Base-by-base conservation (phyloP, 441 rosid genomes). In the Erysimum cheiri region DNA sequence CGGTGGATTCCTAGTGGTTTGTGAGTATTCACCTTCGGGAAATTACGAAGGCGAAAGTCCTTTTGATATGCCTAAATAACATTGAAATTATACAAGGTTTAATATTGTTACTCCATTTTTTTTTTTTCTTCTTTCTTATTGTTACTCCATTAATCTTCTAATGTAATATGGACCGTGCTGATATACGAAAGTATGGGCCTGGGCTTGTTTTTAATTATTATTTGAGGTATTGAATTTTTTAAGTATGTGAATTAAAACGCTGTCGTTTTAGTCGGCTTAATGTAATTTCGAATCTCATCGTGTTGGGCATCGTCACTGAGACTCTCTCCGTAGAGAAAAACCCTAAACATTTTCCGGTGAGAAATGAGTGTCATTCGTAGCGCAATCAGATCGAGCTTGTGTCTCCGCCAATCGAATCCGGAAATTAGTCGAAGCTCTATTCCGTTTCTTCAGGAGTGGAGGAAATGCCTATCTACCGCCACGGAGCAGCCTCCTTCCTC, bases 21-120 rank as follows among this genome's bases (percentile, higher is more conserved):
- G 90, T 46, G 70, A 69, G 14, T 89, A 88, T 54, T 65, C 84
- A 52, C 90, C 91, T 1, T 72, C 86, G 0, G 92, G 85, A 22
- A 88, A 89, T 70, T 81, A 59, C 32, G 68, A 73, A 5, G 41
- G 62, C 6, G 82, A 80, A 43, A 78, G 80, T 49, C 92, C 92
- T 0, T 82, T 87, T 52, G 81, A 74, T 15, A 65, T 11, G 7
- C 53, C 69, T 32, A 60, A 35, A 13, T 48, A 26, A 57, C 19
- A 26, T 36, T 6, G 15, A 1, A 54, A 15, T 31, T 28, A 35
- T 8, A 48, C 8, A 17, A 1, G 3, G 39, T 2, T 33, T 55
- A 3, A 28, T 28, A 22, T 22, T 1, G 24, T 19, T 19, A 19
- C 22, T n/a, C n/a, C n/a, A n/a, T n/a, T 1, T 19, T 19, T 19